Evolutionary conservation across 495 filamentous ascomycete species (phyloP), one percentile per base, ranked within the genome.

Genomic region (Clavariopsis aquatica): DNA sequence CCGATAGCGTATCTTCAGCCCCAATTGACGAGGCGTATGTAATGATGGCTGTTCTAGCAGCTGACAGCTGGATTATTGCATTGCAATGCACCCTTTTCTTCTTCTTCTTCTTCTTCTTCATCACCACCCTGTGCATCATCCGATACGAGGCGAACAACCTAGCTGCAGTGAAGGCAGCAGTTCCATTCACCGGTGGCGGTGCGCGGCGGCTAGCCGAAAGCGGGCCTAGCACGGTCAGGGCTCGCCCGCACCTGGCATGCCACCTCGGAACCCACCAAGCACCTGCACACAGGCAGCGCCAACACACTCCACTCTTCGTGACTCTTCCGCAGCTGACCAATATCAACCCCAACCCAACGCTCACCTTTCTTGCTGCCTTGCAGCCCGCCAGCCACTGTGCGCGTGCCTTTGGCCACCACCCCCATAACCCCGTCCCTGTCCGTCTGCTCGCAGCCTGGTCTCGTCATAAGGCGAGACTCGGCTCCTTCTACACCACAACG

Each of bases 401-500:
- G 54, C 49, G 34, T 54, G 49, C 52, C 60, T 36, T 13, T 19
- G 20, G 27, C 59, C 59, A 8, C 49, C n/a, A n/a, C n/a, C n/a
- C 17, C 49, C 24, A 13, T 5, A 58, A n/a, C n/a, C 54, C 10
- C 57, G 9, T 47, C 52, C 65, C 47, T 54, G 28, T 56, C n/a
- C n/a, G 38, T n/a, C 38, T 49, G 17, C 19, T 64, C 27, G 51
- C 28, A 65, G 62, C 66, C 66, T 70, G 66, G 71, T 72, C 73
- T 76, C 72, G 74, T 76, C 74, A 70, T 69, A 38, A 56, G 26
- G 71, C 64, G 70, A 72, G 57, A 65, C 45, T 66, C 60, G 69
- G 57, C 66, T 46, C 23, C 17, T 28, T 43, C 27, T 56, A 45
- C 23, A 52, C 57, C 85, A 89, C 78, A 74, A 88, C 86, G 86